These are phyloP conservation scores for Hibiscus tridactylites DNA, from an alignment of 345 rosid species.

Conservation along the genomic window DNA sequence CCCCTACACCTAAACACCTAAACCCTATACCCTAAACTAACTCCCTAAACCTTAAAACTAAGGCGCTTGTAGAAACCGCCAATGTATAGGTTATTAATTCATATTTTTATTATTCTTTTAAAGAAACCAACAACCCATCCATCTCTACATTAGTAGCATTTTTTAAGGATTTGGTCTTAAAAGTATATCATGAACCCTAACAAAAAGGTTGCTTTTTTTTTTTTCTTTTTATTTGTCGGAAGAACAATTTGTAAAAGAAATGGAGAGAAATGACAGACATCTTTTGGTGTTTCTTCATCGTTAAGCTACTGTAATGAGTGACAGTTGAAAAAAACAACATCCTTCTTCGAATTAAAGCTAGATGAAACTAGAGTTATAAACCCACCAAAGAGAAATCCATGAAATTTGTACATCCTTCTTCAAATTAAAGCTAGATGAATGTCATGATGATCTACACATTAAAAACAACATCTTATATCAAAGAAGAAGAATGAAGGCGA, in stretches of 20 bases:
- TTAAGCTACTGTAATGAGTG: slow-evolving; percentile 12
- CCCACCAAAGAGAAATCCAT: slow-evolving; percentile 16
- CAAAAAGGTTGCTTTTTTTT: background rate
- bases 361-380: background rate
- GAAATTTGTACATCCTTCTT: slow-evolving; percentile 35
- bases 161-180: background rate
- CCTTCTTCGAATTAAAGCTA: too few species aligned
- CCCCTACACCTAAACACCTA: too few species aligned
- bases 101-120: background rate
- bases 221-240: slow-evolving; percentile 4
- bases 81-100: too few species aligned
- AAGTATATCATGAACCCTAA: slow-evolving; percentile 4
- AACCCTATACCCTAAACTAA: too few species aligned
- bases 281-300: slow-evolving; percentile 17
- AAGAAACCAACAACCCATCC: background rate
- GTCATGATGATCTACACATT: slow-evolving; percentile 6
- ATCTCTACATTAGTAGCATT: background rate
- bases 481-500: slow-evolving; percentile 21
- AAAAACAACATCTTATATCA: slow-evolving; percentile 16
- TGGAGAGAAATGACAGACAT: background rate
- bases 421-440: background rate
- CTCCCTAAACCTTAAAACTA: too few species aligned
- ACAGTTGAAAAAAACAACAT: background rate
- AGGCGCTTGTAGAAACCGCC: too few species aligned
- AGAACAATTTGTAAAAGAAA: slow-evolving; percentile 9